Evolutionary conservation across 78 protist genomes (phyloP), one percentile per base, ranked within the genome.

Genomic region (Dictyostelium intermedium): DNA sequence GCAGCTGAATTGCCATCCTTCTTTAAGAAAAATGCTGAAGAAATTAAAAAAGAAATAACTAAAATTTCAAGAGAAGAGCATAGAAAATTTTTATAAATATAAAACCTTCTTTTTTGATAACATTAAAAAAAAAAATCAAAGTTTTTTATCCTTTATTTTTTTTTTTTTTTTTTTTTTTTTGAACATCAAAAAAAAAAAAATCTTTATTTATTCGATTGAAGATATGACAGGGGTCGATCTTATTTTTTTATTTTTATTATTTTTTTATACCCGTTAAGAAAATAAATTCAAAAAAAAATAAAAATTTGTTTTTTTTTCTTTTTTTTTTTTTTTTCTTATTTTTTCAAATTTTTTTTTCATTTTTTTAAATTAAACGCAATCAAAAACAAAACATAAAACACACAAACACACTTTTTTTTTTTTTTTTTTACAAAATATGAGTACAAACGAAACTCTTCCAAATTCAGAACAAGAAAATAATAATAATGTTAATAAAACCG

Each of bases 1-100:
- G 84, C 92, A 1, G 25, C 34, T 18, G 85, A 87, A 27, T 32
- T 87, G 35, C 83, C 82, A 27, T 39, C 50, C 6, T 87, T 87
- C 74, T 61, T 87, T 3, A 87, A 87, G 34, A 47, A 56, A n/a
- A 87, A 87, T 82, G 37, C 72, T 2, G 74, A 35, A 30, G 50
- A 16, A 25, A 63, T 87, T 14, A 70, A 53, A 78, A 20, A 63
- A 11, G 92, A 87, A 41, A 3, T 78, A 10, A 43, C 16, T 13
- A 87, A 78, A 63, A 78, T 87, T 47, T 60, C 72, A 63, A 41
- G 39, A 27, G 85, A 76, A 39, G 86, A 47, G 10, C 10, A 16
- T 34, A 72, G 43, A 72, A 72, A 20, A 72, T 72, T 13, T 30
- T 72, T 30, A 72, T 30, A 70, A 70, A 5, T 14, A 32, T 4